Conservation (phyloP, 177 flowering plant species). For the Vitis hybrid region DNA sequence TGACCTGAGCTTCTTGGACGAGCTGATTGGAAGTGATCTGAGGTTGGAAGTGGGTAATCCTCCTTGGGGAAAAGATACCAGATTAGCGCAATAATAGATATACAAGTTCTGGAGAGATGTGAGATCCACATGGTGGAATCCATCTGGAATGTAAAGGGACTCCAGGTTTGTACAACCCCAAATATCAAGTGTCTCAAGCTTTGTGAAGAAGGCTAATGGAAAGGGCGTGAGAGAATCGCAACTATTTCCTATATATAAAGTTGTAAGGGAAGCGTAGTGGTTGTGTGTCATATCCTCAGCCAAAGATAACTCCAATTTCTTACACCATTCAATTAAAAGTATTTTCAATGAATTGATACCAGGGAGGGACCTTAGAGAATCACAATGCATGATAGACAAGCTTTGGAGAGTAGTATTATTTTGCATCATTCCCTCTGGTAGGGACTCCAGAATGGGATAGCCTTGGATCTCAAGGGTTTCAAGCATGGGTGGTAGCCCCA, state of each 20-base stretch:
- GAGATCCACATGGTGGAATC: not conserved
- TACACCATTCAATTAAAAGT: too few species aligned
- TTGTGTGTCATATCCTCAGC: not conserved
- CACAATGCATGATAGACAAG: not conserved
- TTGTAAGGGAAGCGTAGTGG: not conserved
- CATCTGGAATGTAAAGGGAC: slow-evolving; percentile 3
- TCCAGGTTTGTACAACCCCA: not conserved
- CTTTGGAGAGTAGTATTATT: not conserved
- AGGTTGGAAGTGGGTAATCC: too few species aligned
- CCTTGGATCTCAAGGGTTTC: not conserved
- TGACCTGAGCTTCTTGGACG: too few species aligned
- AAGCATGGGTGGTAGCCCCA: slow-evolving; percentile 2
- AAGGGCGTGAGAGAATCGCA: slow-evolving; percentile 11
- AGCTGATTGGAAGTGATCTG: too few species aligned
- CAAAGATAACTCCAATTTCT: too few species aligned
- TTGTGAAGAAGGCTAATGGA: slow-evolving; percentile 11
- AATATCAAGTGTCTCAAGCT: not conserved
- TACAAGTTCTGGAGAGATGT: too few species aligned
- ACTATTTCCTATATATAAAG: not conserved
- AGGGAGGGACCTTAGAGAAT: too few species aligned
- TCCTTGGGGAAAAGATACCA: too few species aligned
- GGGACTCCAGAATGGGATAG: not conserved
- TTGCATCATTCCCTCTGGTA: not conserved
- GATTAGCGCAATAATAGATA: too few species aligned
- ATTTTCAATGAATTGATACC: too few species aligned